These are phyloP conservation scores for Purshia tridentata DNA, from an alignment of 306 rosid species.

Conservation along the genomic window DNA sequence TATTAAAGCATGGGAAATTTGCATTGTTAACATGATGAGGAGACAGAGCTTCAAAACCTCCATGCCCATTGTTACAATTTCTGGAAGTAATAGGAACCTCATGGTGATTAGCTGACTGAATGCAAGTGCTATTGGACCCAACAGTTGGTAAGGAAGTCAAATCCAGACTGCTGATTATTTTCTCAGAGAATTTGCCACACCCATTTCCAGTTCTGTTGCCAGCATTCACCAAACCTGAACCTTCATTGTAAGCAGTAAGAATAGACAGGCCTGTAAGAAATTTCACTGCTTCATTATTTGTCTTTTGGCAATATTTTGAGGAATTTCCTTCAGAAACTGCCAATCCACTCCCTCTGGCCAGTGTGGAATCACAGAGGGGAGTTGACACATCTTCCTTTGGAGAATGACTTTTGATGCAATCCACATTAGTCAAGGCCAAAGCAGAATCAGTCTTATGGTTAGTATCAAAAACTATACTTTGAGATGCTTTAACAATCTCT, in stretches of 20 bases:
- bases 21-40: constrained; percentile 34
- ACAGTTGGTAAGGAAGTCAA: constrained; percentile 35
- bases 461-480: constrained; percentile 36
- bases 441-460: constrained; percentile 25
- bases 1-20: constrained; percentile 38
- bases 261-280: constrained; percentile 17
- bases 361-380: constrained; percentile 29
- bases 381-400: constrained; percentile 34
- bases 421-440: constrained; percentile 28
- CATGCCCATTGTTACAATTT: constrained; percentile 33
- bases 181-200: constrained; percentile 27
- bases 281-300: constrained; percentile 20
- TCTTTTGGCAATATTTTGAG: constrained; percentile 23
- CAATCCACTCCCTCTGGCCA: constrained; percentile 29
- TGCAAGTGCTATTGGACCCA: constrained; percentile 35
- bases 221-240: constrained; percentile 16
- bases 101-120: constrained; percentile 32
- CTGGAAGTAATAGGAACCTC: constrained; percentile 39
- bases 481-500: constrained; percentile 60
- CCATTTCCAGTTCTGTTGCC: constrained; percentile 28
- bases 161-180: constrained; percentile 24
- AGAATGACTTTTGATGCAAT: constrained; percentile 17
- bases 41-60: constrained; percentile 35
- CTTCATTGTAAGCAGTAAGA: constrained; percentile 16
- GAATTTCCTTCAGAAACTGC: constrained; percentile 32